Evolutionary conservation across 345 rosid species (phyloP).

Genomic region (Combretum micranthum): DNA sequence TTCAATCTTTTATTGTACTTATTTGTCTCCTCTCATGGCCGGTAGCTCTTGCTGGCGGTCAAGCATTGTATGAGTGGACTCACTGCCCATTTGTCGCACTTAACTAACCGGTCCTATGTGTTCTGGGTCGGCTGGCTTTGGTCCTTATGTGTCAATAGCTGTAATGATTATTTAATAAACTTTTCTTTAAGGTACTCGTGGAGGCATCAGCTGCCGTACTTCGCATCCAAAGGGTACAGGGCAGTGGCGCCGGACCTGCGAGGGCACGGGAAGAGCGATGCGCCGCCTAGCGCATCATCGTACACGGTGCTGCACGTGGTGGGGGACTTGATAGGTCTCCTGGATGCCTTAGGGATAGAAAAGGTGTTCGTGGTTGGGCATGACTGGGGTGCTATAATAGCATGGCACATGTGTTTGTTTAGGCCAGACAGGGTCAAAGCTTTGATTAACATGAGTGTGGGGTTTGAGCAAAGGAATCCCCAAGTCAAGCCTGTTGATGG

Average conservation of each 20-base stretch:
- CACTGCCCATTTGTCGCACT: no score
- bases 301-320: conserved; percentile 35
- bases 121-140: no score
- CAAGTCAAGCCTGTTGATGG: conserved; percentile 31
- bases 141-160: no score
- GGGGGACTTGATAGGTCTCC: conserved; percentile 28
- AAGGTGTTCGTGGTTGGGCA: conserved; percentile 63
- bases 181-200: conserved; percentile 33
- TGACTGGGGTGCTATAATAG: conserved; percentile 67
- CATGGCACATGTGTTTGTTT: conserved; percentile 57
- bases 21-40: no score
- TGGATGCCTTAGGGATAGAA: conserved; percentile 27
- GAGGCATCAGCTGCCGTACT: conserved; percentile 64
- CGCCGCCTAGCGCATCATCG: conserved; percentile 29
- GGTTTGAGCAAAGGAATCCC: conserved; percentile 42
- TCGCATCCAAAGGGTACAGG: conserved; percentile 52
- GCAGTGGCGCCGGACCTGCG: conserved; percentile 76
- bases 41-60: no score
- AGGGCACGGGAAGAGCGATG: conserved; percentile 62
- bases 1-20: no score
- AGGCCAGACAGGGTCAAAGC: conserved; percentile 67
- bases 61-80: no score
- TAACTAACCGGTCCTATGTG: no score
- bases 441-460: conserved; percentile 55
- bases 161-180: no score